Base-by-base conservation (phyloP, 2,329 filamentous ascomycete species). In the Colletotrichum sp. region DNA sequence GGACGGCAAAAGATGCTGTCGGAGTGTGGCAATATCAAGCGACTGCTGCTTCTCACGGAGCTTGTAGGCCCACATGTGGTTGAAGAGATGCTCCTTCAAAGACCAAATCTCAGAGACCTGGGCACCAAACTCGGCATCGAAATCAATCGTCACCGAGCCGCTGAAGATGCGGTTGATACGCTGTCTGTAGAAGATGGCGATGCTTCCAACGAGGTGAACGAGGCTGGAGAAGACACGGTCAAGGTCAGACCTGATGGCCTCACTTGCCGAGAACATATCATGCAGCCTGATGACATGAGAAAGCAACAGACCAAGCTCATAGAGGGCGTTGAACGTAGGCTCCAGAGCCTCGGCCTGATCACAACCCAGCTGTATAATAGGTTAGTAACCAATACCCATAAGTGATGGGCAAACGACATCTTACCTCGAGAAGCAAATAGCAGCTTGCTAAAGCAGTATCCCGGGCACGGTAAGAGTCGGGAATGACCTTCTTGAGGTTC, bases 261-360 rank as follows among this genome's bases (percentile, higher is more conserved):
- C 68, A 3, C 82, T 81, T 61, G 83, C 81, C 5, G 80, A 69
- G 68, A 84, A 85, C n/a, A 85, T 78, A 8, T 83, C 81, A 1
- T 80, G 81, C n/a, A 86, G 83, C 36, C 84, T 83, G 24, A 83
- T 82, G 36, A 85, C 80, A 60, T 83, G 82, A 7, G 82, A 81
- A 7, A 86, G 82, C 6, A 87, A 78, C 66, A 85, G 80, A 3
- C 83, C 83, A 3, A 87, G 80, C 71, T 86, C 84, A 63, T 86
- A 85, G 0, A 86, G 76, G 1, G 83, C 82, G 30, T 83, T 81
- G 72, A 87, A 86, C 0, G 84, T 86, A 2, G 85, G 84, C 5
- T 84, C 78, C 4, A 87, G 80, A 3, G 85, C 83, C 24, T 81
- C 79, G 9, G 84, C 84, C 75, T 86, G 85, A 7, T 81, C 77